Conservation (phyloP, 306 rosid species). For the Mucuna pruriens region DNA sequence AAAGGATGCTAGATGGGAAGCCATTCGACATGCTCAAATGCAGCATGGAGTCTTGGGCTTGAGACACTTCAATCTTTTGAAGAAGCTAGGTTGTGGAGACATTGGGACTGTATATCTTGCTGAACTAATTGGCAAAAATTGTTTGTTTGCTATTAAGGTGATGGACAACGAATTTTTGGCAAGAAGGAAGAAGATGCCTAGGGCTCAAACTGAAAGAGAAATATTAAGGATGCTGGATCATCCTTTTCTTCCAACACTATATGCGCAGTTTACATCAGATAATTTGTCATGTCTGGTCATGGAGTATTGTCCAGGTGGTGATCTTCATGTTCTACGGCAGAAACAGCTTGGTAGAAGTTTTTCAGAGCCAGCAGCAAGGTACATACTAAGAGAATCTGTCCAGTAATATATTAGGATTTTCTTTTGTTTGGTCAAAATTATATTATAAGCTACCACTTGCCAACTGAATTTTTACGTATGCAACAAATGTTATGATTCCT, state of each 20-base stretch:
- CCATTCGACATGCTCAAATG: constrained; percentile 69
- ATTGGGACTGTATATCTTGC: constrained; percentile 99
- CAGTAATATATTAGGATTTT: constrained; percentile 17
- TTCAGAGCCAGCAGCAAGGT: constrained; percentile 95
- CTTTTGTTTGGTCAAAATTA: constrained; percentile 7
- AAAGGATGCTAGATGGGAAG: constrained; percentile 95
- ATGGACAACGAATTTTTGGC: constrained; percentile 98
- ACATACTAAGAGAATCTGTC: constrained; percentile 30
- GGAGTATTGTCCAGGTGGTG: constrained; percentile 99
- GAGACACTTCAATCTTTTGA: constrained; percentile 89
- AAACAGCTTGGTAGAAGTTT: constrained; percentile 83
- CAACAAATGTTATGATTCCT: background rate
- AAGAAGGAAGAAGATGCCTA: constrained; percentile 94
- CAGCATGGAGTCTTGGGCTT: constrained; percentile 79
- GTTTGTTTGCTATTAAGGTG: constrained; percentile 94
- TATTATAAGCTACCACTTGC: background rate
- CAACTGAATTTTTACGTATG: background rate
- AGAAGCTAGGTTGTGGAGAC: constrained; percentile 99
- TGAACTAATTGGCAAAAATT: constrained; percentile 74
- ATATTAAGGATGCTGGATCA: constrained; percentile 96
- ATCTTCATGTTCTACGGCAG: constrained; percentile 98
- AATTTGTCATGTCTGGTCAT: constrained; percentile 89
- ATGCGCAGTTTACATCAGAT: constrained; percentile 90
- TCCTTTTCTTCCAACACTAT: constrained; percentile 97
- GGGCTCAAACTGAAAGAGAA: constrained; percentile 98